A percentile compares a stretch with the other conserved stretches of the same genome.
These are phyloP conservation scores for Parathielavia appendiculata DNA, from an alignment of 495 filamentous ascomycete species.

Conservation along the genomic window DNA sequence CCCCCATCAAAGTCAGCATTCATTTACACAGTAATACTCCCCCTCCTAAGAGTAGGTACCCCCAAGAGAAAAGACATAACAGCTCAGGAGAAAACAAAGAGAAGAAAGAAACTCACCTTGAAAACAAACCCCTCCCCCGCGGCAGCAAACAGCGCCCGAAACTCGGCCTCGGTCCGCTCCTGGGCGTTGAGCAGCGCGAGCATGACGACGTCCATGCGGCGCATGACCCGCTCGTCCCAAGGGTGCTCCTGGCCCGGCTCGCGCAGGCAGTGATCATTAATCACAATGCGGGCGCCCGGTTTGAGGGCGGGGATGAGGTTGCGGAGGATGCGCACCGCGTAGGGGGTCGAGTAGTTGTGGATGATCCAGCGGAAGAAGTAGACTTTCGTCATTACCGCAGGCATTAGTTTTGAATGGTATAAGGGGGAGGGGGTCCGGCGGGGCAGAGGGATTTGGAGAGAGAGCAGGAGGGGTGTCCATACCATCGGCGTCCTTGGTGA, in stretches of 20 bases:
- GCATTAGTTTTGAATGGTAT: no score
- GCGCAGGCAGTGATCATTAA: constrained; percentile 50
- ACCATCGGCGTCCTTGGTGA: constrained; percentile 48
- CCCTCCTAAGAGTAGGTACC: no score
- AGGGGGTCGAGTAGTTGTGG: constrained; percentile 56
- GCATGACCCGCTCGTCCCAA: constrained; percentile 48
- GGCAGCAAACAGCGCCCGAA: constrained; percentile 42
- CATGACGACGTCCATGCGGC: constrained; percentile 57
- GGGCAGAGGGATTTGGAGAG: neutral
- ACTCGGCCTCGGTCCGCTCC: constrained; percentile 49
- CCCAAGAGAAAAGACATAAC: neutral
- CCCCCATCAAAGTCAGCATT: constrained; percentile 2
- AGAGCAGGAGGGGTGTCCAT: neutral
- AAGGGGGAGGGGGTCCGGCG: neutral
- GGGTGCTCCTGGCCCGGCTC: constrained; percentile 39
- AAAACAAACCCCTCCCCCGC: constrained; percentile 42
- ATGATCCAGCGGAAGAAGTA: constrained; percentile 56
- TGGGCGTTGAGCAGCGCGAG: constrained; percentile 49
- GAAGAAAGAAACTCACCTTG: constrained; percentile 30
- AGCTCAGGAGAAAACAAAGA: neutral
- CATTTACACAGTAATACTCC: neutral
- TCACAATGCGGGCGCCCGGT: constrained; percentile 46
- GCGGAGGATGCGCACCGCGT: constrained; percentile 49
- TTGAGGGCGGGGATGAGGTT: constrained; percentile 53
- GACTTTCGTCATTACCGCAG: constrained; percentile 21